Evolutionary conservation across 306 rosid genomes (phyloP).

Genomic region (Vigna trinervia): DNA sequence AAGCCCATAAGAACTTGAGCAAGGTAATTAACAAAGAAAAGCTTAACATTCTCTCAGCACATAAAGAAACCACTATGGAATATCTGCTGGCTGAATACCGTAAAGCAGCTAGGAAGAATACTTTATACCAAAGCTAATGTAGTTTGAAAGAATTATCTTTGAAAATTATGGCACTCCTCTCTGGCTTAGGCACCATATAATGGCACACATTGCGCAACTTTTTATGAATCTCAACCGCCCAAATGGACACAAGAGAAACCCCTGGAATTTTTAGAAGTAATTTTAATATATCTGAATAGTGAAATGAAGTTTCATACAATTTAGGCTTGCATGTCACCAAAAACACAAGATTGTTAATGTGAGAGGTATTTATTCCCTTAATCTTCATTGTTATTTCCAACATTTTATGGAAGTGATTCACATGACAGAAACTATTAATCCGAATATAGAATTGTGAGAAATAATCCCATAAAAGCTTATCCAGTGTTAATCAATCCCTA

Average conservation of each 20-base stretch:
- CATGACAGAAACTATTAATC: not conserved
- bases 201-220: not conserved
- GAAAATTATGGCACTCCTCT: not conserved
- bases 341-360: not conserved
- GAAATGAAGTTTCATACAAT: not conserved
- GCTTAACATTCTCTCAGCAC: slow-evolving; percentile 4
- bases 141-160: not conserved
- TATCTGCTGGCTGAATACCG: not conserved
- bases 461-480: not conserved
- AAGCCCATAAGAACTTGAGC: not conserved
- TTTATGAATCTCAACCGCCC: not conserved
- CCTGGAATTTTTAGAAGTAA: not conserved
- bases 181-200: slow-evolving; percentile 7
- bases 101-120: not conserved
- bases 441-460: slow-evolving; percentile 3
- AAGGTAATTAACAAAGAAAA: slow-evolving; percentile 7
- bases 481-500: not conserved
- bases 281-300: not conserved
- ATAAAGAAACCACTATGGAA: not conserved
- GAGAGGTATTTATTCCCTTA: not conserved
- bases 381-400: not conserved
- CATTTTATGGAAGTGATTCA: not conserved
- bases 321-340: not conserved
- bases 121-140: not conserved
- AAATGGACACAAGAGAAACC: not conserved